Percentiles rank a stretch among this genome's conserved stretches.
Conservation (phyloP, 1,139 yeast species). For the Kodamaea plutei region DNA sequence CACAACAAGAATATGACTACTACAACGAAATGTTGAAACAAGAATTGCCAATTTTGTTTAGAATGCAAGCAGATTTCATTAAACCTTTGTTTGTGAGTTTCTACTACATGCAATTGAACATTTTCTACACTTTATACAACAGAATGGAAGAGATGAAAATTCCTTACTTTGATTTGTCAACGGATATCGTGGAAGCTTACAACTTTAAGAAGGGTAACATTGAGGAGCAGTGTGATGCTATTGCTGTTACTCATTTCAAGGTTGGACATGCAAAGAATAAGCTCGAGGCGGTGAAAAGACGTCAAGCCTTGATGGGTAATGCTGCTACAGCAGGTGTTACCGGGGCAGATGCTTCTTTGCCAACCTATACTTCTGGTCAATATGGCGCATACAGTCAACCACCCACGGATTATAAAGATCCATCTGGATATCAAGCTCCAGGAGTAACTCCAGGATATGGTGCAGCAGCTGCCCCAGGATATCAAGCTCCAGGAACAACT, state of each 20-base stretch:
- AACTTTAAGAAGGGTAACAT: constrained; percentile 79
- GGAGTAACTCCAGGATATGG: constrained; percentile 22
- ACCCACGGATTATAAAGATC: constrained; percentile 9
- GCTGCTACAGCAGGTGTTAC: constrained; percentile 32
- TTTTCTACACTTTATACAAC: constrained; percentile 85
- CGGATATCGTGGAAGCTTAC: constrained; percentile 82
- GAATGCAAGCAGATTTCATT: constrained; percentile 86
- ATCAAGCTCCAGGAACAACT: constrained; percentile 13
- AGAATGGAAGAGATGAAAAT: constrained; percentile 95
- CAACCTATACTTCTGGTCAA: constrained; percentile 19
- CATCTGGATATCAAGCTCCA: constrained; percentile 8
- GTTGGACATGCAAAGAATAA: constrained; percentile 83
- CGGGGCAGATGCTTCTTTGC: constrained; percentile 17
- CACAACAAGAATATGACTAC: constrained; percentile 94
- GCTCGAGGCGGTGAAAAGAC: constrained; percentile 74
- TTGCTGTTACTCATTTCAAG: constrained; percentile 84
- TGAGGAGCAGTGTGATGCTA: constrained; percentile 82
- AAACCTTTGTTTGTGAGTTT: constrained; percentile 89
- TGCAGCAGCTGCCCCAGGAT: constrained; percentile 9
- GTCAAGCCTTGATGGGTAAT: constrained; percentile 53
- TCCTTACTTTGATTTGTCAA: constrained; percentile 83
- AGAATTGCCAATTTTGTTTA: constrained; percentile 83
- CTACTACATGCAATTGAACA: constrained; percentile 96
- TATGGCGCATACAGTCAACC: constrained; percentile 24
- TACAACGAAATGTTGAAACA: constrained; percentile 90